Evolutionary conservation across 1,284 basidiomycete genomes (phyloP), one percentile per base, ranked within the genome.

Genomic region (Ustilago cynodontis): DNA sequence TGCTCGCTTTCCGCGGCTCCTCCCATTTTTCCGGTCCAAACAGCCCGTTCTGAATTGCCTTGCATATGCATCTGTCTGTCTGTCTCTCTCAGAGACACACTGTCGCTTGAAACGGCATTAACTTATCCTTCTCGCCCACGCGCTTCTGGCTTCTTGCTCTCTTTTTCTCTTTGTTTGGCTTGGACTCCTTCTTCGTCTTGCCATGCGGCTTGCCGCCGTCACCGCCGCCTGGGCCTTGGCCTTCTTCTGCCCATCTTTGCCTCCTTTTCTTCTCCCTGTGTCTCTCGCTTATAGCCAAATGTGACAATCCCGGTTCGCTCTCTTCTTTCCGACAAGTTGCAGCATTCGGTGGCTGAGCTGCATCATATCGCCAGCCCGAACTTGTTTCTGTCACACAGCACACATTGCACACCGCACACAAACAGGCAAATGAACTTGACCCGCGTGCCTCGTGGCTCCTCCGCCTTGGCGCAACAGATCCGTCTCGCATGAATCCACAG

Each of bases 1-100:
- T 58, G 28, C 53, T 16, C 43, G 14, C 35, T 39, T 41, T 59
- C 57, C 47, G 68, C 59, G 64, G 69, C 64, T 66, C 59, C 59
- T 51, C 31, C 31, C 33, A 22, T 66, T 66, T 66, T 66, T 71
- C 56, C 69, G 56, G 56, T 53, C 24, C 24, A 11, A 29, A 35
- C 51, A 43, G 50, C 24, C 33, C n/a, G 39, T n/a, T 56, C 54
- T 56, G 37, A n/a, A 24, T 39, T 43, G 37, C 54, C 26, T 56
- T 56, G 37, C 5, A 43, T 31, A 43, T 54, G 8, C 52, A 37
- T 54, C 41, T 43, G n/a, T 43, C 41, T 49, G n/a, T n/a, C n/a
- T 33, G 31, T 33, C 31, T 33, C 31, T 33, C 31, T 33, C 31
- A 33, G 6, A n/a, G n/a, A n/a, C n/a, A n/a, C n/a, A n/a, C n/a